Evolutionary conservation across 2,329 filamentous ascomycete genomes (phyloP), one percentile per base, ranked within the genome.

Genomic region (Venturia carpophila): DNA sequence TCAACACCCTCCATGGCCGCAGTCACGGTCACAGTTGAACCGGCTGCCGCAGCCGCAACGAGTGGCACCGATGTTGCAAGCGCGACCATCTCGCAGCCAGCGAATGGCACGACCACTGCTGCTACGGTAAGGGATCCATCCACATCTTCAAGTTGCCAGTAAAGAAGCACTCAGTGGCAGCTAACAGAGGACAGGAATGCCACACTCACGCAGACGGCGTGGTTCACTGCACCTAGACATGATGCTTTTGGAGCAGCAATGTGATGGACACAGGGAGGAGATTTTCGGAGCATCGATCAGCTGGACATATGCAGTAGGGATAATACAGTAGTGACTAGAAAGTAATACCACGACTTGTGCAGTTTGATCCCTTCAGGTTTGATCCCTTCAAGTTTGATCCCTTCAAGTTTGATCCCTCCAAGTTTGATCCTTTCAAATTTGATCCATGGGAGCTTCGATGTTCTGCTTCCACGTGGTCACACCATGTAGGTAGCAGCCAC

Each of bases 41-140:
- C 61, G 43, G 62, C 62, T 63, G 62, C 37, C n/a, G 43, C 30
- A 11, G 19, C 47, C 13, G 30, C 41, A 52, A 24, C 61, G 42
- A 62, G 60, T 41, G 9, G 4, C 52, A 62, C 39, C 27, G 2
- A 30, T 37, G 10, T 6, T 45, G 17, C 47, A 49, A 49, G 21
- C 7, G 21, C 47, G 10, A 13, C 47, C 24, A 27, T 21, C 13
- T 21, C 47, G 5, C n/a, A 49, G 47, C 47, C 24, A 15, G 47
- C 47, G 11, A 49, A 3, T 49, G 47, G 47, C 1, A 49, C 47
- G 47, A 49, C 47, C 21, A 27, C 47, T 49, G 47, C 47, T 27
- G n/a, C 47, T 27, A 15, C 21, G 21, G 21, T 49, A 24, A 49
- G 47, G 21, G 6, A 49, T 15, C 7, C 21, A 27, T 9, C 47